Conservation (phyloP, 2,329 filamentous ascomycete genomes). For the Beauveria pseudobassiana region DNA sequence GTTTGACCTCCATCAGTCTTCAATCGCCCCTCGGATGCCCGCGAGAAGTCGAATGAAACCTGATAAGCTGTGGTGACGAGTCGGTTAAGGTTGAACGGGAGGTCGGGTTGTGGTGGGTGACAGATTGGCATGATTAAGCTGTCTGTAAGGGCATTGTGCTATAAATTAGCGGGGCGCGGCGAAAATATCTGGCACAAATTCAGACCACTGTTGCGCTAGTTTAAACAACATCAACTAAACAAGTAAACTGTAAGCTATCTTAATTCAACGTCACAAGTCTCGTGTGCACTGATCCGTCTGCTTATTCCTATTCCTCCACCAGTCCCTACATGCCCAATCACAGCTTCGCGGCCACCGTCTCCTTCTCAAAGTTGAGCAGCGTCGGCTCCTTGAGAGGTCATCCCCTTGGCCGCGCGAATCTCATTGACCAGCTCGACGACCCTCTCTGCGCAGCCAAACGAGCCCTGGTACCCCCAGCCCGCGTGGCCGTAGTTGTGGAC, state of each 20-base stretch:
- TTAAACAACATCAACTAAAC: no score
- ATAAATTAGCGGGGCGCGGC: not conserved
- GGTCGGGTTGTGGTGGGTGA: not conserved
- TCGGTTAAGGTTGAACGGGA: not conserved
- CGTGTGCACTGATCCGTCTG: no score
- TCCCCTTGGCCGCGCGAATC: conserved; percentile 32
- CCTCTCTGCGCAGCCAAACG: conserved; percentile 62
- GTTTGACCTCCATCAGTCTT: conserved; percentile 9
- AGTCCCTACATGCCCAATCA: not conserved
- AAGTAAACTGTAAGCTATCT: no score
- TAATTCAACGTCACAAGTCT: no score
- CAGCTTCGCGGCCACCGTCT: not conserved
- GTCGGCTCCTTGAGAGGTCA: conserved; percentile 21
- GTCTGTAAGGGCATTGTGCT: conserved; percentile 7
- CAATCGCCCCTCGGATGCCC: not conserved
- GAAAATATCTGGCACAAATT: no score
- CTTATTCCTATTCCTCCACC: no score
- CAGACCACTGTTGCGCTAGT: no score
- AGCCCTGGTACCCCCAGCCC: conserved; percentile 67
- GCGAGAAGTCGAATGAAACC: no score
- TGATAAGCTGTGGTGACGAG: not conserved
- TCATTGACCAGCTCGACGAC: conserved; percentile 61
- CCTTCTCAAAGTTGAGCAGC: conserved; percentile 18
- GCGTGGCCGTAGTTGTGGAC: conserved; percentile 78
- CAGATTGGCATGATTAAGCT: conserved; percentile 1